Evolutionary conservation across 441 rosid genomes (phyloP).

Genomic region (Flueggea neowawraea): DNA sequence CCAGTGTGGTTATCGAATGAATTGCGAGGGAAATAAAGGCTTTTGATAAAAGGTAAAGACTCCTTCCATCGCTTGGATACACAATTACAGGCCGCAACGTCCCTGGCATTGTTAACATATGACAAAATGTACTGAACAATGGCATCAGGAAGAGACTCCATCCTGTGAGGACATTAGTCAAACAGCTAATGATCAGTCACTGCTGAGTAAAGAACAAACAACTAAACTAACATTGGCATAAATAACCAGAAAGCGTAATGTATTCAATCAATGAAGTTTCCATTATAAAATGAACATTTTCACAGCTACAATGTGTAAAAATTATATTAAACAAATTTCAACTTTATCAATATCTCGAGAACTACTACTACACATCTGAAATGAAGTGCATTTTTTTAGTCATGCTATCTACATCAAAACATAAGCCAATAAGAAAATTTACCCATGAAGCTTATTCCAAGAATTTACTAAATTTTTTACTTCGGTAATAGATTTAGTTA

Average conservation of each 20-base stretch:
- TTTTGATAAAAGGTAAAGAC: slow-evolving; percentile 51
- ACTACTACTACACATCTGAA: too few relatives aligned
- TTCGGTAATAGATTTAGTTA: too few relatives aligned
- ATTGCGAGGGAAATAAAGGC: slow-evolving; percentile 74
- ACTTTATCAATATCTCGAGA: too few relatives aligned
- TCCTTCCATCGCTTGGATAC: slow-evolving; percentile 95
- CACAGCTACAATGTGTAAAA: too few relatives aligned
- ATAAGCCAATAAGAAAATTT: background rate
- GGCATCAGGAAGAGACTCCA: slow-evolving; percentile 92
- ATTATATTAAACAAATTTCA: too few relatives aligned
- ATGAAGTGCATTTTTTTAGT: too few relatives aligned
- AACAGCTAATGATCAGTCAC: slow-evolving; percentile 18
- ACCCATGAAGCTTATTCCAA: background rate
- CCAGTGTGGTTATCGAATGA: slow-evolving; percentile 56
- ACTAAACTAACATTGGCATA: too few relatives aligned
- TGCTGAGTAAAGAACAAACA: too few relatives aligned
- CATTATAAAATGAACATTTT: too few relatives aligned
- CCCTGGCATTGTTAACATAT: slow-evolving; percentile 55
- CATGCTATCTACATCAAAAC: background rate
- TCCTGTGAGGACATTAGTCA: slow-evolving; percentile 51
- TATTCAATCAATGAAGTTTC: too few relatives aligned
- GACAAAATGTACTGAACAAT: slow-evolving; percentile 71
- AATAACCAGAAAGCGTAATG: too few relatives aligned
- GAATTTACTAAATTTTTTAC: too few relatives aligned
- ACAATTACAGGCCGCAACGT: slow-evolving; percentile 71